A percentile compares a stretch with the other conserved stretches of the same genome.
phyloP scores from a whole-genome alignment of 139 green algal genomes.

The Haematococcus sp. region DNA sequence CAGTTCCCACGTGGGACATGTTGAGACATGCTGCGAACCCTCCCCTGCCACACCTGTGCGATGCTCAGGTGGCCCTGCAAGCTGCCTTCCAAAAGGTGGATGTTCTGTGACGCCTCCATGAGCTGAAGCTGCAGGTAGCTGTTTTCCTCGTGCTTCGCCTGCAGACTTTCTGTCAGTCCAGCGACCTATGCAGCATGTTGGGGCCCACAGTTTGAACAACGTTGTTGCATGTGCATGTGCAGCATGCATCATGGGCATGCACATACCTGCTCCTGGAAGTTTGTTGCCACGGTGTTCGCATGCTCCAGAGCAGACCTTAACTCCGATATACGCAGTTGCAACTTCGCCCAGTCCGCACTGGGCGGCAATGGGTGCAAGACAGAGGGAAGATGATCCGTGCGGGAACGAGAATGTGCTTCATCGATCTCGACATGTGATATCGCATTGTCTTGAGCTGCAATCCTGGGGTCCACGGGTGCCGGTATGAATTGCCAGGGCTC shows the following conservation, averaged over 20 bases:
- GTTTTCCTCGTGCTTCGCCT: conserved; percentile 10
- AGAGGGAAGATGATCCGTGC: too few relatives aligned
- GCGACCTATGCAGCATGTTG: not conserved
- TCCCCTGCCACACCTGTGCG: not conserved
- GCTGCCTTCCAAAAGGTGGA: not conserved
- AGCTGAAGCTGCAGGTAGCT: conserved; percentile 8
- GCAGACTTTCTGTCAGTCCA: not conserved
- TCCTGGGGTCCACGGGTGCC: too few relatives aligned
- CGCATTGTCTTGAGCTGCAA: too few relatives aligned
- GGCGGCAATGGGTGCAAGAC: conserved; percentile 4
- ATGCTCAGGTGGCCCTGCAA: not conserved
- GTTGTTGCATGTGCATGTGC: too few relatives aligned
- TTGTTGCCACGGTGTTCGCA: not conserved
- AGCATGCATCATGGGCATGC: not conserved
- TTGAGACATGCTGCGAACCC: not conserved
- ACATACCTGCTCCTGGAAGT: conserved; percentile 6
- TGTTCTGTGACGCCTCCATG: conserved; percentile 5
- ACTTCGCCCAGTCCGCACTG: conserved; percentile 3
- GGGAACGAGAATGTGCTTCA: too few relatives aligned
- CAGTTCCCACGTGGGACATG: not conserved
- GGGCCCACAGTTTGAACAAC: too few relatives aligned
- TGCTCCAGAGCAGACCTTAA: not conserved
- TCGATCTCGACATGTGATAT: too few relatives aligned
- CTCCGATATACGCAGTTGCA: conserved; percentile 2
- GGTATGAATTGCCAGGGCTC: too few relatives aligned